Evolutionary conservation across 2,329 filamentous ascomycete genomes (phyloP).

Genomic region (Aspergillus sp.): DNA sequence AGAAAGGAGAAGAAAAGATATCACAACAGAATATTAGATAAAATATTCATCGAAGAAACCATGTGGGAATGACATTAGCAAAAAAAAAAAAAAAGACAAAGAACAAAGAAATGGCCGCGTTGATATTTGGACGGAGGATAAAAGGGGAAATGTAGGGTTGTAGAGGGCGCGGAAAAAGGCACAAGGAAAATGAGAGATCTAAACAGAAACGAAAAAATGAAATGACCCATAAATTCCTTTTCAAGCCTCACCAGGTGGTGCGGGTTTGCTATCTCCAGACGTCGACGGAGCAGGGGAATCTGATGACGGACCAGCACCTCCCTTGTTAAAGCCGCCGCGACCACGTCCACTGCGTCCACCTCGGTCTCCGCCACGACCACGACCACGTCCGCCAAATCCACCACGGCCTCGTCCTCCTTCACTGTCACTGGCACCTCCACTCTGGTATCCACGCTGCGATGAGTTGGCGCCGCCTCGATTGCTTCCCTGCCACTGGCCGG

Average conservation of each 20-base stretch:
- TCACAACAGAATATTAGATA: constrained; percentile 20
- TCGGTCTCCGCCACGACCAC: constrained; percentile 48
- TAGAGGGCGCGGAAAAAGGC: constrained; percentile 6
- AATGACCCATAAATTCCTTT: constrained; percentile 2
- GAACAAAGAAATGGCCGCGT: constrained; percentile 6
- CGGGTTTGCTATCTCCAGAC: constrained; percentile 27
- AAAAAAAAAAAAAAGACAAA: constrained; percentile 1
- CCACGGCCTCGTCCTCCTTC: constrained; percentile 53
- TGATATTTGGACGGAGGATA: background rate
- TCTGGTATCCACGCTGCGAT: constrained; percentile 69
- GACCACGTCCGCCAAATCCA: constrained; percentile 37
- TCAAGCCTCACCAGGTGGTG: constrained; percentile 26
- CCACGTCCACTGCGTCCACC: constrained; percentile 50
- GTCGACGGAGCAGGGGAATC: constrained; percentile 24
- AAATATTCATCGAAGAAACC: constrained; percentile 11
- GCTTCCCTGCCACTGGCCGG: constrained; percentile 49
- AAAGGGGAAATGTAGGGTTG: constrained; percentile 7
- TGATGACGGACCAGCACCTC: constrained; percentile 33
- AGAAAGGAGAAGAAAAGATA: constrained; percentile 8
- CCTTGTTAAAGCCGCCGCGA: constrained; percentile 53
- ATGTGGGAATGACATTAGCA: constrained; percentile 10
- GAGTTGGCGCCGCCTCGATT: constrained; percentile 55
- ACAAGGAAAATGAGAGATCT: constrained; percentile 6
- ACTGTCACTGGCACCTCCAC: constrained; percentile 69
- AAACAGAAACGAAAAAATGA: constrained; percentile 2